Percentiles rank a stretch among this genome's conserved stretches.
phyloP scores from a whole-genome alignment of 352 stramenopile genomes.

The Phytophthora pisi region DNA sequence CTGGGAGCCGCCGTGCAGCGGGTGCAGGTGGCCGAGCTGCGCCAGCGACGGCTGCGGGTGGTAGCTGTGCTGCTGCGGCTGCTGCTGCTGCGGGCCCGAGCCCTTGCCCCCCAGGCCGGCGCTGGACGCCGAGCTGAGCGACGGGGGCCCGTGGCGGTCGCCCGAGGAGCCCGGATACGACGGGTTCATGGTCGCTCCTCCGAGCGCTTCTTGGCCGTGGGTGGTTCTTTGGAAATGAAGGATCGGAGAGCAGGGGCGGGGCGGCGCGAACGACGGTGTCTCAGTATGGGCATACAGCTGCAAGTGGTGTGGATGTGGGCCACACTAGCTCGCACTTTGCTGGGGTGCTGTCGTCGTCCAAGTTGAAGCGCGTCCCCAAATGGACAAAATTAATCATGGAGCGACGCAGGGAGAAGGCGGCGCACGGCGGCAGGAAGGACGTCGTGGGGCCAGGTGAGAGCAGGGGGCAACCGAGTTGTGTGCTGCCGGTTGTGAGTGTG shows the following conservation, averaged over 20 bases:
- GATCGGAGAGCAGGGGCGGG: too few relatives aligned
- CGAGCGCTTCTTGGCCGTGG: constrained; percentile 21
- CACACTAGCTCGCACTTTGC: not conserved
- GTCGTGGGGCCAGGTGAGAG: constrained; percentile 8
- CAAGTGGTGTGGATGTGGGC: not conserved
- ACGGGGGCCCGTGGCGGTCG: constrained; percentile 63
- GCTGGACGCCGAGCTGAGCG: constrained; percentile 40
- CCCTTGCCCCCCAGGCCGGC: constrained; percentile 45
- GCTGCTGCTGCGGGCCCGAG: constrained; percentile 25
- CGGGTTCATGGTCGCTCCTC: constrained; percentile 59
- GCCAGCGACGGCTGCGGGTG: constrained; percentile 70
- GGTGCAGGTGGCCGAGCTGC: constrained; percentile 73
- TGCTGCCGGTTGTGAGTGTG: too few relatives aligned
- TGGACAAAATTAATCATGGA: constrained; percentile 24
- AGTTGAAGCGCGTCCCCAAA: too few relatives aligned
- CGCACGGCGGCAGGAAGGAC: constrained; percentile 10
- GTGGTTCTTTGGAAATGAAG: constrained; percentile 26
- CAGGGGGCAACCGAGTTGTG: too few relatives aligned
- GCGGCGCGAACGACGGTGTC: not conserved
- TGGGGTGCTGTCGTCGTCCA: too few relatives aligned
- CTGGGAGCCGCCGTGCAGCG: constrained; percentile 65
- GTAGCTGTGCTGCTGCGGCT: constrained; percentile 56
- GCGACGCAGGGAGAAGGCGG: constrained; percentile 14
- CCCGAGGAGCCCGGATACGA: constrained; percentile 76
- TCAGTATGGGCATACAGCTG: constrained; percentile 4